Percentiles rank a stretch among this genome's conserved stretches.
phyloP scores from a whole-genome alignment of 2,329 filamentous ascomycete genomes.

The Fusarium sp. region DNA sequence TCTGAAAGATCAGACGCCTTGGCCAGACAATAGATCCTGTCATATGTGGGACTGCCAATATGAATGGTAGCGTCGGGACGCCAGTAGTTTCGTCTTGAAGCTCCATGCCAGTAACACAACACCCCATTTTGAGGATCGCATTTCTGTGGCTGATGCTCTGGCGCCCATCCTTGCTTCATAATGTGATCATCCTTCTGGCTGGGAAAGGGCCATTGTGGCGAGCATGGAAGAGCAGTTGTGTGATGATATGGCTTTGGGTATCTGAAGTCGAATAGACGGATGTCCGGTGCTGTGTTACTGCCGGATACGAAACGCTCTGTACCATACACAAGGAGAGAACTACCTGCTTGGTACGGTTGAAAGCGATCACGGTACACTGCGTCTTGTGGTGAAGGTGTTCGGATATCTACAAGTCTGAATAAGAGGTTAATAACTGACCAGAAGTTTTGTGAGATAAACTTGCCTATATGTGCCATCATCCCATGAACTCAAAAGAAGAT shows the following conservation, averaged over 20 bases:
- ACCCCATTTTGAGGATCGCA: slow-evolving; percentile 50
- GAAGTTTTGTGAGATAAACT: not conserved
- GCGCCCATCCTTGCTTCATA: slow-evolving; percentile 14
- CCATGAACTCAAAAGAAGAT: slow-evolving; percentile 61
- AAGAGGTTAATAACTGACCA: not conserved
- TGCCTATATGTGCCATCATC: slow-evolving; percentile 60
- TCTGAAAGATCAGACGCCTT: slow-evolving; percentile 57
- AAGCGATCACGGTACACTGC: slow-evolving; percentile 63
- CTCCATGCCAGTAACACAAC: slow-evolving; percentile 59
- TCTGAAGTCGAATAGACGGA: slow-evolving; percentile 66
- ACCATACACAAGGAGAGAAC: slow-evolving; percentile 60
- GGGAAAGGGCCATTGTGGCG: slow-evolving; percentile 48
- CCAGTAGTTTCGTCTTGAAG: slow-evolving; percentile 54
- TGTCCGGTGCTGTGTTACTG: slow-evolving; percentile 52
- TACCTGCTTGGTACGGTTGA: slow-evolving; percentile 56
- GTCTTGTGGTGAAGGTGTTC: slow-evolving; percentile 58
- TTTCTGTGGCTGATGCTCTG: slow-evolving; percentile 9
- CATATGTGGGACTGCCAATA: slow-evolving; percentile 48
- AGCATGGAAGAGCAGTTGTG: slow-evolving; percentile 58
- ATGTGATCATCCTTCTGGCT: slow-evolving; percentile 25
- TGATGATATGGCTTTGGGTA: slow-evolving; percentile 59
- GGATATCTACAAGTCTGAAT: slow-evolving; percentile 57
- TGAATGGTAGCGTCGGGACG: slow-evolving; percentile 60
- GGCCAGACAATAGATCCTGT: slow-evolving; percentile 57
- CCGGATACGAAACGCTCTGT: slow-evolving; percentile 61